A percentile compares a stretch with the other conserved stretches of the same genome.
Evolutionary conservation across 306 rosid species (phyloP).

Genomic region (Cicer cuneatum): DNA sequence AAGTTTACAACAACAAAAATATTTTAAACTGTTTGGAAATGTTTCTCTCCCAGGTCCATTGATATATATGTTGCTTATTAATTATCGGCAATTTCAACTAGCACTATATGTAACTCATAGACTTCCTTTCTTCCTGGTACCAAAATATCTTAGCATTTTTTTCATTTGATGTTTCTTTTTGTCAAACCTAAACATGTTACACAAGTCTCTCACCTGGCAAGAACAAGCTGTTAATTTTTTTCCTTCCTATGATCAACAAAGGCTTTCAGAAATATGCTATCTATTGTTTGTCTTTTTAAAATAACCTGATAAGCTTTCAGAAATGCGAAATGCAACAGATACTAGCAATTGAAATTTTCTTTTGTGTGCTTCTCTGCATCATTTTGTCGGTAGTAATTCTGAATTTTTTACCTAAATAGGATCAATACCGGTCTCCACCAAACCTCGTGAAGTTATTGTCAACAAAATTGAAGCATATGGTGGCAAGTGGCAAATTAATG

Average conservation of each 20-base stretch:
- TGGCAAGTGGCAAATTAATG: constrained; percentile 69
- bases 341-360: constrained; percentile 7
- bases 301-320: constrained; percentile 27
- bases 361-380: constrained; percentile 26
- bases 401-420: constrained; percentile 55
- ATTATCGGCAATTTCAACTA: constrained; percentile 24
- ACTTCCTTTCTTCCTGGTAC: constrained; percentile 19
- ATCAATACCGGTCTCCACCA: constrained; percentile 75
- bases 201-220: neutral
- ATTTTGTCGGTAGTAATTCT: constrained; percentile 39
- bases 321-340: neutral
- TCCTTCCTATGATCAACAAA: constrained; percentile 5
- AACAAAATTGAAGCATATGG: constrained; percentile 82
- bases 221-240: constrained; percentile 10
- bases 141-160: neutral
- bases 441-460: constrained; percentile 78
- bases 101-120: neutral
- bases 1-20: constrained; percentile 20
- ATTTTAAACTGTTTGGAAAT: neutral
- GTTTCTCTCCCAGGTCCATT: constrained; percentile 17
- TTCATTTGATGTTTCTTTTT: constrained; percentile 11
- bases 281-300: constrained; percentile 19
- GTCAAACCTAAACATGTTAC: constrained; percentile 6
- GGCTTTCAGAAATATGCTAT: constrained; percentile 33
- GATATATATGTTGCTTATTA: constrained; percentile 13